Evolutionary conservation across 345 rosid genomes (phyloP), one percentile per base, ranked within the genome.

Genomic region (Heritiera littoralis): DNA sequence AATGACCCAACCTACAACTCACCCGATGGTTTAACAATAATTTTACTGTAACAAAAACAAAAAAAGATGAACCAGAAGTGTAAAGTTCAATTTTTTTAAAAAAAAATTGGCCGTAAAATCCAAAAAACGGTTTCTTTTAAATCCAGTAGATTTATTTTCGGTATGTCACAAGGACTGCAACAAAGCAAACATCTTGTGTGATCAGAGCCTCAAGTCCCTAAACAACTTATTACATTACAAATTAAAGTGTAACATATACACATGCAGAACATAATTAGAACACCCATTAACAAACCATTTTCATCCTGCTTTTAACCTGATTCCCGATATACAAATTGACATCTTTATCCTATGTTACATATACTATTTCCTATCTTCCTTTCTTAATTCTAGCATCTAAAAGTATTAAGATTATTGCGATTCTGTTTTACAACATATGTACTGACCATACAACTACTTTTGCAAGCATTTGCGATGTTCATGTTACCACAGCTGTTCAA

Each of bases 371-470:
- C 48, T 71, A 60, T 72, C 41, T 75, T 72, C 66, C 72, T 60
- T 68, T 49, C 60, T 76, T 71, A 48, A 68, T 75, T 81, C 84
- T 80, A 72, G 65, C 76, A 79, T 72, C 82, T 56, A 75, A 23
- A 23, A 28, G 5, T 65, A 7, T 78, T 46, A 74, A 48, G 66
- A 81, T 81, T 82, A 83, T 82, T 79, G 60, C 66, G 17, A 66
- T 63, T 55, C n/a, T 72, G 74, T 79, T 81, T 68, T 83, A 83
- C 86, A 87, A 79, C 80, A 81, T 63, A 60, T 72, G 14, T 59
- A 55, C 72, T 20, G 20, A 63, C 30, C 69, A 81, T 75, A 64
- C 82, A 80, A 38, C 77, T 79, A 66, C 77, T 80, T 85, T 77
- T 54, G 54, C n/a, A 45, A 81, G 49, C 81, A 70, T 65, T 60